Evolutionary conservation across 1,284 basidiomycete genomes (phyloP).

Genomic region (Apiotrichum sp.): DNA sequence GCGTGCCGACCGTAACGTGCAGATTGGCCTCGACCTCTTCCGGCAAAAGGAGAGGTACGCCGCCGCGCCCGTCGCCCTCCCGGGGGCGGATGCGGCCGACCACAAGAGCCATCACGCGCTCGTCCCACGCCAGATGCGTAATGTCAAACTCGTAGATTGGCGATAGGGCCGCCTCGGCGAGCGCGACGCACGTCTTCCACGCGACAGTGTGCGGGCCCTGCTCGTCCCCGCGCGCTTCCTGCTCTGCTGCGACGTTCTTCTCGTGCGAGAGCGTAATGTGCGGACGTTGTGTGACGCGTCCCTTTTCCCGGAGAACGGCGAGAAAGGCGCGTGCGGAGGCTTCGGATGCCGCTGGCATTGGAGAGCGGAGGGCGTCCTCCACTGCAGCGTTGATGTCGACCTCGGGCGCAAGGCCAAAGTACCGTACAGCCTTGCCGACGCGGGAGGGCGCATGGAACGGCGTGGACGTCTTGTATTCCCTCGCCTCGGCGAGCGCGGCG

Average conservation of each 20-base stretch:
- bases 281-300: conserved; percentile 59
- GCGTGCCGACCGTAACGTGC: conserved; percentile 87
- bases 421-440: conserved; percentile 53
- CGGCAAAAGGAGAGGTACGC: conserved; percentile 45
- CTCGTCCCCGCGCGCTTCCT: conserved; percentile 32
- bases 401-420: conserved; percentile 72
- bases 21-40: conserved; percentile 53
- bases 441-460: conserved; percentile 29
- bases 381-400: conserved; percentile 52
- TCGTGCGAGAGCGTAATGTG: conserved; percentile 84
- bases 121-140: conserved; percentile 66
- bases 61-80: conserved; percentile 8
- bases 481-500: conserved; percentile 56
- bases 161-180: conserved; percentile 50
- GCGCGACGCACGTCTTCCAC: conserved; percentile 60
- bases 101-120: conserved; percentile 69
- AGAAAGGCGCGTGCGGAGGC: conserved; percentile 51
- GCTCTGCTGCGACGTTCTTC: conserved; percentile 52
- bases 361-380: conserved; percentile 9
- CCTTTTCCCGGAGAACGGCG: conserved; percentile 51
- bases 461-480: conserved; percentile 31
- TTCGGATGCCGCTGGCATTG: conserved; percentile 25
- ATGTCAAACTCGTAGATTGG: conserved; percentile 62
- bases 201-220: conserved; percentile 36
- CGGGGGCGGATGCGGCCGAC: conserved; percentile 56